Evolutionary conservation across 192 early-diverging fungal genomes (phyloP), one percentile per base, ranked within the genome.

Genomic region (Phycomyces nitens): DNA sequence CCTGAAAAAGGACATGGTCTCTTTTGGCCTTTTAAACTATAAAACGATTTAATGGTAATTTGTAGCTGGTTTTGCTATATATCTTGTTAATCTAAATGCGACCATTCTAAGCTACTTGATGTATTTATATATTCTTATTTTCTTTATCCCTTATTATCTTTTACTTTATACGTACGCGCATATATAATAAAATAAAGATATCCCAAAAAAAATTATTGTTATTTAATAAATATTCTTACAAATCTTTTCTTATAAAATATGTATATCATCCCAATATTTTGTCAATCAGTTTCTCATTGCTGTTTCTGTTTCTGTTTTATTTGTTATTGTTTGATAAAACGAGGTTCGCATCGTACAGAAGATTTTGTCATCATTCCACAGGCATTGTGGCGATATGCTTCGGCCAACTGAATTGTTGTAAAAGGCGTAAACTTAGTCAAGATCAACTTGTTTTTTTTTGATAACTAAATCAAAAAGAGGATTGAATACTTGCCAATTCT

Each of bases 401-500:
- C 64, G 34, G 41, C 42, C 44, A 65, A 51, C 65, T 60, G 58
- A 53, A 39, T 18, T 52, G 42, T 41, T 54, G 42, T 22, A 21
- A 40, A 58, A 54, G 53, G 39, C 52, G 56, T 51, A 20, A 69
- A 1, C 9, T 54, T 14, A 38, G 57, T 15, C 8, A 18, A 34
- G 29, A 42, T 24, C 4, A 29, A 41, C 26, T 41, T 16, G 23
- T 16, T 6, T 5, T 57, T n/a, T 56, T 49, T 16, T 27, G n/a
- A 18, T n/a, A 34, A 34, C 7, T 34, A 34, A 34, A 34, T 34
- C 29, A 34, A 34, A 34, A 34, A 34, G 7, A 34, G 29, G 2
- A 34, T 2, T 34, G 7, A 5, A 34, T 41, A 59, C 64, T 70
- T 52, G 70, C 73, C 63, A 75, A 56, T 41, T 75, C 68, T 26